Percentiles rank a stretch among this genome's conserved stretches.
phyloP scores from a whole-genome alignment of 1,284 basidiomycete species.

The Amylostereum areolatum region DNA sequence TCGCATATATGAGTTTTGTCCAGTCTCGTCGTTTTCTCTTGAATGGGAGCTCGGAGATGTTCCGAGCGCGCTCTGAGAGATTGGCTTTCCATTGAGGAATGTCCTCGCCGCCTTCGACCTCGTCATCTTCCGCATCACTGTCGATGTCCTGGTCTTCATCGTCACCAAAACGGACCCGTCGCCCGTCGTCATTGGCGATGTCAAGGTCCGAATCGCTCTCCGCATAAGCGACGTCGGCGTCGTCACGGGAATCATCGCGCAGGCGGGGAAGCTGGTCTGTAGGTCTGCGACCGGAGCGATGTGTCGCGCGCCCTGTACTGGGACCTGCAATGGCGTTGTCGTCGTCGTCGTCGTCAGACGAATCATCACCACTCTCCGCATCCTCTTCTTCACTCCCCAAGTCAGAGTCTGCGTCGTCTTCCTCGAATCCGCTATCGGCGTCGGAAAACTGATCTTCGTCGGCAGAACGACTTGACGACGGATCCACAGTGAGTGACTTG shows the following conservation, averaged over 20 bases:
- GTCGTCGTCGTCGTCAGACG: conserved; percentile 22
- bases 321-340: conserved; percentile 12
- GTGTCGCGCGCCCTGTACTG: conserved; percentile 29
- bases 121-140: conserved; percentile 41
- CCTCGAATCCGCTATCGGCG: no score
- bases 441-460: conserved; percentile 1
- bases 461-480: conserved; percentile 16
- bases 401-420: background rate
- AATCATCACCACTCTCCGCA: conserved; percentile 19
- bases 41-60: conserved; percentile 37
- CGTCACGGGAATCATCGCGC: conserved; percentile 28
- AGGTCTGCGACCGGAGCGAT: conserved; percentile 40
- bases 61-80: conserved; percentile 56
- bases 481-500: conserved; percentile 28
- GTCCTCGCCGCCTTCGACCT: conserved; percentile 30
- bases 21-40: conserved; percentile 56
- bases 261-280: conserved; percentile 27
- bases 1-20: conserved; percentile 84
- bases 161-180: conserved; percentile 33
- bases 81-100: conserved; percentile 78
- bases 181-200: conserved; percentile 38
- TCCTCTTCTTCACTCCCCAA: conserved; percentile 20
- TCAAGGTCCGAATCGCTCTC: conserved; percentile 75
- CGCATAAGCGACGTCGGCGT: conserved; percentile 58
- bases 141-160: conserved; percentile 51